Evolutionary conservation across 2,329 filamentous ascomycete species (phyloP).

Genomic region (Alternaria tenuissima): DNA sequence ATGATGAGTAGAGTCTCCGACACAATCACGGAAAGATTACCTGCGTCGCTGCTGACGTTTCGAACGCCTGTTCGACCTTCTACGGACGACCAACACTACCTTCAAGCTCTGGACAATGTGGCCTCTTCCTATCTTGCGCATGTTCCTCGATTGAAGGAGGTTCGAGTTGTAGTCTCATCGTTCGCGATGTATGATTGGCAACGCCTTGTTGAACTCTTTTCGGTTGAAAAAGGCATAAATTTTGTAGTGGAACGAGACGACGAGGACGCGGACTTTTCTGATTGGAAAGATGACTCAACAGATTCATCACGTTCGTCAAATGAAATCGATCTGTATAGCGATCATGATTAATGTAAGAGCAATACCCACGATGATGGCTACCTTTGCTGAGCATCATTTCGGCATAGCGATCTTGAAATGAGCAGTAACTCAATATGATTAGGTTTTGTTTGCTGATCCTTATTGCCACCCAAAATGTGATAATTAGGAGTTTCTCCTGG

Average conservation of each 20-base stretch:
- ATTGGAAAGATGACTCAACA: constrained; percentile 13
- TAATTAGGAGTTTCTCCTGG: no score
- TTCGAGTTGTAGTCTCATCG: constrained; percentile 16
- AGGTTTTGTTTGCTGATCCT: not conserved
- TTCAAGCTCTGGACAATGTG: constrained; percentile 27
- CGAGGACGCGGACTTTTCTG: constrained; percentile 2
- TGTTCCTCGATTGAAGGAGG: constrained; percentile 15
- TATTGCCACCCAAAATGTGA: not conserved
- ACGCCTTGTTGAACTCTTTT: constrained; percentile 14
- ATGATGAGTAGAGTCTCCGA: constrained; percentile 10
- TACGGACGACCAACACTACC: constrained; percentile 10
- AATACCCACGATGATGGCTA: not conserved
- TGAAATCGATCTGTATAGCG: constrained; percentile 26
- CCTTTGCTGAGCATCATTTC: not conserved
- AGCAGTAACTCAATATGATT: not conserved
- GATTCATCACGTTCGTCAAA: constrained; percentile 22
- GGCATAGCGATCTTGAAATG: not conserved
- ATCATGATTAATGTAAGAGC: not conserved
- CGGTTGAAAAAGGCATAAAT: constrained; percentile 7
- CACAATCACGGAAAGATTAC: constrained; percentile 22
- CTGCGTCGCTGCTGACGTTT: constrained; percentile 20
- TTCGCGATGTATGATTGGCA: constrained; percentile 23
- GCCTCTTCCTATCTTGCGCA: constrained; percentile 9
- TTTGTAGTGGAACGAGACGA: constrained; percentile 14
- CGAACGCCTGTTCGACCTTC: constrained; percentile 11